Base-by-base conservation (phyloP, 176 grass and related monocot genomes). In the Coix lacrymajobi region DNA sequence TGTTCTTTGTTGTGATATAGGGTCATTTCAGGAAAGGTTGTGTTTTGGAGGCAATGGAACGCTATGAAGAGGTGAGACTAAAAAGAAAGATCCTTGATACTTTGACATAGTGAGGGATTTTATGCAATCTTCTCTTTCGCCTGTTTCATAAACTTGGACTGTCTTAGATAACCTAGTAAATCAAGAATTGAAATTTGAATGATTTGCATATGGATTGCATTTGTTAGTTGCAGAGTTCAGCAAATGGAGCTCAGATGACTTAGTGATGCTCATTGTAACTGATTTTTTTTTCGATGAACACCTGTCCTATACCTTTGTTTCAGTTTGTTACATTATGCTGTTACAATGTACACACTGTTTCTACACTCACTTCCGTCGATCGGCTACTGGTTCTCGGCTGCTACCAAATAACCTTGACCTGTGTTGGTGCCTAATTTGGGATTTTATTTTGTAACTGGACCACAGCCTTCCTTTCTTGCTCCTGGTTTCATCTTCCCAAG, bases 21-120 rank as follows among this genome's bases (percentile, higher is more conserved):
- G 96, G 93, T 68, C 85, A 99, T 88, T 99, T 99, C 69, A 90
- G 96, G 73, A 99, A 92, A 92, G 96, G 96, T 34, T 99, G 93
- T 66, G 84, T 93, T 58, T 85, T 99, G 79, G 96, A 99, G 77
- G 89, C 91, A 20, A 96, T 99, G 96, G 91, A 99, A 73, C 93
- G 81, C 20, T 95, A 95, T 75, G 93, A 98, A 36, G 93, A 98
- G 75, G 96, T 98, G 77, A 93, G 88, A 69, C 6, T 77, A 86
- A 75, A 85, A 79, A 45, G 3, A 10, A 40, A 75, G 30, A 22
- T 5, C 22, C 43, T 75, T 64, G 6, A 32, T 51, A 26, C 28
- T 31, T 76, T 73, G 24, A 31, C 29, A 28, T 19, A 19, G 34
- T 68, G 28, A 1, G 62, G 11, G 24, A 7, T 57, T 56, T 37